These are phyloP conservation scores for Botrytis squamosa DNA, from an alignment of 2,329 filamentous ascomycete species.

Conservation along the genomic window DNA sequence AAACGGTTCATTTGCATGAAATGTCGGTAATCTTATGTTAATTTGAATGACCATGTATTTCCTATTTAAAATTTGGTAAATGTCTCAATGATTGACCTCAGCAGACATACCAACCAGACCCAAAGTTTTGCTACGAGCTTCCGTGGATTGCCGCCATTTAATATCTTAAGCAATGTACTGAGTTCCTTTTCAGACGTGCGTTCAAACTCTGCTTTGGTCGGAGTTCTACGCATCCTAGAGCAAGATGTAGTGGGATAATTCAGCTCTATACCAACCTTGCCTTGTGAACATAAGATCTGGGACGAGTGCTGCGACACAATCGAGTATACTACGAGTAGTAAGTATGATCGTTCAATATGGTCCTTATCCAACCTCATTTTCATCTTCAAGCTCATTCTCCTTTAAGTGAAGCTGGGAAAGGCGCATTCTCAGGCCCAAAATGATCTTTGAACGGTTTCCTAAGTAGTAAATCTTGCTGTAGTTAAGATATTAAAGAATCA, in stretches of 20 bases:
- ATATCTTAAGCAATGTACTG: fast-evolving
- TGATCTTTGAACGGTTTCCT: no score
- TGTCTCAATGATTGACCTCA: background rate
- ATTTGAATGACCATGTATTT: background rate
- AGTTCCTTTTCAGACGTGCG: background rate
- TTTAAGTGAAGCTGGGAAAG: no score
- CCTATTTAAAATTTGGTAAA: no score
- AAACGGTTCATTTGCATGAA: background rate
- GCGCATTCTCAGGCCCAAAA: no score
- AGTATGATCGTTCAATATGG: background rate
- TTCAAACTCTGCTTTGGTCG: background rate
- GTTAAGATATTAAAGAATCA: no score
- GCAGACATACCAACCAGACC: no score
- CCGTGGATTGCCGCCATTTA: background rate
- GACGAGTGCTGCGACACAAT: background rate
- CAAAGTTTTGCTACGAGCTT: no score
- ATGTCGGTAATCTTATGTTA: background rate
- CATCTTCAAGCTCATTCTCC: no score
- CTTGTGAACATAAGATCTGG: no score
- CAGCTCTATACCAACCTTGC: background rate
- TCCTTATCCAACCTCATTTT: no score
- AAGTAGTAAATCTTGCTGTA: no score
- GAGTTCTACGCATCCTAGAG: background rate
- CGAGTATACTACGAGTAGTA: background rate
- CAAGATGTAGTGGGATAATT: background rate